Percentiles rank a stretch among this genome's conserved stretches.
Evolutionary conservation across 2,329 filamentous ascomycete species (phyloP).

Genomic region (Ceratocystis eucalypticola): DNA sequence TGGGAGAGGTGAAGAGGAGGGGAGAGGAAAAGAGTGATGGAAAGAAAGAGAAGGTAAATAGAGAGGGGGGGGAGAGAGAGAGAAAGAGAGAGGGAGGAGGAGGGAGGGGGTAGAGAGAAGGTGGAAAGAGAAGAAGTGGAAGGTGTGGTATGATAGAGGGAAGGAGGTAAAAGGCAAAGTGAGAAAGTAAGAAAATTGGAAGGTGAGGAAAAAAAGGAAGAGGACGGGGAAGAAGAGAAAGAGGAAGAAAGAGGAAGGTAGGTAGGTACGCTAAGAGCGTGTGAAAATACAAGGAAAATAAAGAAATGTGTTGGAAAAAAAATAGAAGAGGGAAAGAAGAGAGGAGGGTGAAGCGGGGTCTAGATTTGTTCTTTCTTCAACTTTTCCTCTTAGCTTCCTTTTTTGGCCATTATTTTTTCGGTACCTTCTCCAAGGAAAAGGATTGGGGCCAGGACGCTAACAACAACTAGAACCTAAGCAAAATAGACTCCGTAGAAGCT

Average conservation of each 20-base stretch:
- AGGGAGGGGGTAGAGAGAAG: constrained; percentile 21
- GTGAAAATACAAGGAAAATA: constrained; percentile 4
- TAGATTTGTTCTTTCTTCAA: neutral
- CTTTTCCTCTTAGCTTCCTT: neutral
- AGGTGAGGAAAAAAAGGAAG: constrained; percentile 3
- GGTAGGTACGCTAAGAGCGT: neutral
- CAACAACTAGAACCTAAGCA: neutral
- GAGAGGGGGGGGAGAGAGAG: constrained; percentile 24
- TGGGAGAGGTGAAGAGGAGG: constrained; percentile 22
- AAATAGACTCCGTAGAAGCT: neutral
- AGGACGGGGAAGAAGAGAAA: constrained; percentile 9
- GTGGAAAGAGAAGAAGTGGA: constrained; percentile 21
- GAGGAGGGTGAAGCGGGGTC: neutral
- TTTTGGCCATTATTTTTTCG: neutral
- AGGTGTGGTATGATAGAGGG: constrained; percentile 32
- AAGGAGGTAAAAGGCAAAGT: constrained; percentile 32
- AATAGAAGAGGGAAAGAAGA: neutral
- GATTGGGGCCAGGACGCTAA: neutral
- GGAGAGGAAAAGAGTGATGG: constrained; percentile 20
- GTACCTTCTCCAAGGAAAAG: neutral
- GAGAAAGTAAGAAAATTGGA: constrained; percentile 5
- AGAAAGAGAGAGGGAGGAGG: constrained; percentile 22
- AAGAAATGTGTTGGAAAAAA: neutral
- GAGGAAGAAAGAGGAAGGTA: neutral
- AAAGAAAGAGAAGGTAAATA: constrained; percentile 22